Percentiles rank a stretch among this genome's conserved stretches.
Conservation (phyloP, 202 grass and related monocot genomes). For the Musa balbisiana region DNA sequence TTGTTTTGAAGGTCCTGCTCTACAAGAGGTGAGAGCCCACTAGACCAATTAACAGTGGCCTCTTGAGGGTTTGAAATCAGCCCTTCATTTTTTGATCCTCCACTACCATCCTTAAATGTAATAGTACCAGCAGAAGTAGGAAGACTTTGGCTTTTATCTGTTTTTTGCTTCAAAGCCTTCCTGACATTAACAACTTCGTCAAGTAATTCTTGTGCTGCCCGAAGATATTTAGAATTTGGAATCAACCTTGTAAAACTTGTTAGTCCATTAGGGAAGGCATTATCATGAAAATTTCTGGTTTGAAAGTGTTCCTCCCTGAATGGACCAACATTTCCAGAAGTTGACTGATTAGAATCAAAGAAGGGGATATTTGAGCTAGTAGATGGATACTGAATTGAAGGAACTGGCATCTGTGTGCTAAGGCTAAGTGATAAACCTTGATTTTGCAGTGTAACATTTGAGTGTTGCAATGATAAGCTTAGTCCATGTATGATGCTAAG, state of each 20-base stretch:
- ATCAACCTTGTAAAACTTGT: conserved; percentile 23
- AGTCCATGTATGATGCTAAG: conserved; percentile 58
- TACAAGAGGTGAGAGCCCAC: conserved; percentile 67
- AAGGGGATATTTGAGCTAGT: conserved; percentile 33
- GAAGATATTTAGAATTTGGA: conserved; percentile 72
- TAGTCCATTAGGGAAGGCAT: conserved; percentile 23
- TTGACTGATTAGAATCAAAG: conserved; percentile 38
- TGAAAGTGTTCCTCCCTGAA: conserved; percentile 42
- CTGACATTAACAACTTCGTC: conserved; percentile 73
- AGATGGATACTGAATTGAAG: conserved; percentile 57
- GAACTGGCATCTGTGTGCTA: conserved; percentile 58
- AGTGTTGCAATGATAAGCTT: conserved; percentile 23
- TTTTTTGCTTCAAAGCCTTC: conserved; percentile 58
- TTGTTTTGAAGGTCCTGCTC: conserved; percentile 96
- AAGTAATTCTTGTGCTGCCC: conserved; percentile 60
- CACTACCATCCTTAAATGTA: conserved; percentile 49
- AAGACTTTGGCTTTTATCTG: conserved; percentile 37
- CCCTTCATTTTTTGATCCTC: conserved; percentile 36
- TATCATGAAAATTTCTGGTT: conserved; percentile 61
- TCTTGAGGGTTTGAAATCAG: conserved; percentile 34
- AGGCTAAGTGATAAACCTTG: conserved; percentile 89
- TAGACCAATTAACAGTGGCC: conserved; percentile 31
- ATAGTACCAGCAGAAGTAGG: conserved; percentile 31
- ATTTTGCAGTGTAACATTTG: conserved; percentile 45
- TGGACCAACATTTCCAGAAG: conserved; percentile 25